Conservation (phyloP, 495 filamentous ascomycete species). For the Haplographium delicatum region DNA sequence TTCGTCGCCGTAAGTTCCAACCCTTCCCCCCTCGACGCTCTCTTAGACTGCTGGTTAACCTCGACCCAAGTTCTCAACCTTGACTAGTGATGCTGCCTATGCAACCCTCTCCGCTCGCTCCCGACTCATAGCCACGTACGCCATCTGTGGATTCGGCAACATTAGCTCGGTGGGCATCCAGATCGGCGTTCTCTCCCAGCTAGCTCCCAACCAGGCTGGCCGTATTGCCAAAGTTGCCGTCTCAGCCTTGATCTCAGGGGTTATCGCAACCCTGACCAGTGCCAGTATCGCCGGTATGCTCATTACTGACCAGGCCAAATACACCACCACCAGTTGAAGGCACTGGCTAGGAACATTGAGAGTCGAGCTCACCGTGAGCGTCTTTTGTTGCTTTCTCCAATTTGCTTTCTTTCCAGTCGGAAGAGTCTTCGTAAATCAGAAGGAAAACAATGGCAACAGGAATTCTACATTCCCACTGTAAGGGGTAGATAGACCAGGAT, state of each 20-base stretch:
- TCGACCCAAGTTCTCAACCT: slow-evolving; percentile 45
- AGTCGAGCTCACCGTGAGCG: no score
- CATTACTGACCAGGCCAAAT: slow-evolving; percentile 42
- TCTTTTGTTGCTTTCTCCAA: no score
- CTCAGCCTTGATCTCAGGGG: slow-evolving; percentile 71
- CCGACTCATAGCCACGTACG: slow-evolving; percentile 65
- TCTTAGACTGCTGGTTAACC: no score
- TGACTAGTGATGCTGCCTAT: slow-evolving; percentile 45
- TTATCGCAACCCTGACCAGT: slow-evolving; percentile 73
- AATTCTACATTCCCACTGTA: no score
- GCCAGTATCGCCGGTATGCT: slow-evolving; percentile 76
- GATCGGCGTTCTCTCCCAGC: slow-evolving; percentile 77
- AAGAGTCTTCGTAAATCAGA: no score
- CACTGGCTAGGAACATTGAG: no score
- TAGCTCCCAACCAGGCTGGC: slow-evolving; percentile 65
- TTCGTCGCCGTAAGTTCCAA: slow-evolving; percentile 26
- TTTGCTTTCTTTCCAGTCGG: no score
- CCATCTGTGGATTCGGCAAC: slow-evolving; percentile 74
- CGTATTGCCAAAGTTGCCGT: slow-evolving; percentile 69
- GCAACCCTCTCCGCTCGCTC: slow-evolving; percentile 59
- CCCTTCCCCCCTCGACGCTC: background rate
- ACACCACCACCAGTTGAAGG: slow-evolving; percentile 1
- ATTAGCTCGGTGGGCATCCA: slow-evolving; percentile 79
- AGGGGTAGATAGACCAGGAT: no score
- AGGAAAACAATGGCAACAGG: no score